phyloP scores from a whole-genome alignment of 176 grass and related monocot genomes.

The Eragrostis curvula region DNA sequence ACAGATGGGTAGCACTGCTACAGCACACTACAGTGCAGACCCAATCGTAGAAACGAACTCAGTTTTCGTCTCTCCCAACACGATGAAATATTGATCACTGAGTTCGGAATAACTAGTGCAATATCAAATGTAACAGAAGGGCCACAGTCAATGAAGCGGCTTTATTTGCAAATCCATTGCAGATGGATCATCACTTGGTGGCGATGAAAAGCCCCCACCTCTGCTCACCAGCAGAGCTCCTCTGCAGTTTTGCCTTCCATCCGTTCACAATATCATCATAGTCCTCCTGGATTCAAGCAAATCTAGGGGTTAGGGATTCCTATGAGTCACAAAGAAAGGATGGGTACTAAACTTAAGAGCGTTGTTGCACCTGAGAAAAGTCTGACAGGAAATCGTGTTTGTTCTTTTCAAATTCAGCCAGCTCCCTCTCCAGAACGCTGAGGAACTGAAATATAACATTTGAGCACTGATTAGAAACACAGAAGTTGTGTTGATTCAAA shows the following conservation, averaged over 20 bases:
- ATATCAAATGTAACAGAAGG: conserved; percentile 10
- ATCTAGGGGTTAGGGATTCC: conserved; percentile 14
- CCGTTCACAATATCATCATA: conserved; percentile 89
- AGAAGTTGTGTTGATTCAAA: neutral
- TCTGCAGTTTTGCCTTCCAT: conserved; percentile 90
- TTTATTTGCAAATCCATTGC: conserved; percentile 30
- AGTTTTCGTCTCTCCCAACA: neutral
- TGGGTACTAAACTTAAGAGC: neutral
- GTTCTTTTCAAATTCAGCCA: conserved; percentile 72
- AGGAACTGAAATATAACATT: conserved; percentile 66
- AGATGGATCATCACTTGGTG: conserved; percentile 58
- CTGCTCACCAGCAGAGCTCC: conserved; percentile 86
- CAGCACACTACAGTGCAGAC: neutral
- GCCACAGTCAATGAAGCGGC: neutral
- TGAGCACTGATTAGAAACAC: neutral
- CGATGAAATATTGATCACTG: neutral
- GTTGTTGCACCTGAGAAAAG: conserved; percentile 74
- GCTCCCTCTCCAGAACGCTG: conserved; percentile 69
- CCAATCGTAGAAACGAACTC: neutral
- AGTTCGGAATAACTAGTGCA: conserved; percentile 3
- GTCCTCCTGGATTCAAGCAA: conserved; percentile 67
- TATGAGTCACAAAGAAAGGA: neutral
- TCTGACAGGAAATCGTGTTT: conserved; percentile 76
- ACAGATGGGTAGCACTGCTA: neutral
- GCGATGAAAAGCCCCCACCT: conserved; percentile 94